Evolutionary conservation across 257 asterid species (phyloP), one percentile per base, ranked within the genome.

Genomic region (Nicotiana benthamiana): DNA sequence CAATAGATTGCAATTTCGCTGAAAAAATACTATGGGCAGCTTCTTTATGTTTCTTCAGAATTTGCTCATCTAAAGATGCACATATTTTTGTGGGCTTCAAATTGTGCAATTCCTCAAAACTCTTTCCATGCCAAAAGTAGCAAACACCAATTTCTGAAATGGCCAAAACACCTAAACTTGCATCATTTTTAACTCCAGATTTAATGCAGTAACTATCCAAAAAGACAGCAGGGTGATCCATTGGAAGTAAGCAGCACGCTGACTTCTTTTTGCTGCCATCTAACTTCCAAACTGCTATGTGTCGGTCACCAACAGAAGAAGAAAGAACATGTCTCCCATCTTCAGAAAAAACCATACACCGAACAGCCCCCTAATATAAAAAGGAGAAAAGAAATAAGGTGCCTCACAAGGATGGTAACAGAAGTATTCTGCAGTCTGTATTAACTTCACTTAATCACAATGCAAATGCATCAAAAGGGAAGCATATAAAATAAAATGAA

Each of bases 161-260:
- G 48, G 98, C 97, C 88, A 95, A 75, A 86, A 92, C 88, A 57
- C 92, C 91, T 53, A 95, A 83, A 72, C 93, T 88, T 32, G 85
- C 79, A 81, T 89, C 79, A 36, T 90, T 90, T 83, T 34, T 80
- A 80, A 86, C 87, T 81, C 78, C 86, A 79, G 82, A 74, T 62
- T 43, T 63, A 54, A 80, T 27, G 74, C 80, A 82, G 83, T 80
- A 90, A 89, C 91, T 80, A 81, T 93, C 98, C 89, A 95, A 85
- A 86, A 89, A 92, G 43, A 92, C 87, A 79, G 98, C 94, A 34
- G 99, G 97, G 83, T 95, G 97, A 82, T 95, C 97, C 99, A 95
- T 91, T 11, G 96, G 88, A 66, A 93, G 96, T 54, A 84, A 82
- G 70, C 88, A 86, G 67, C 87, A 87, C 1, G 91, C 90, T 18